Percentiles rank a stretch among this genome's conserved stretches.
phyloP scores from a whole-genome alignment of 371 early-diverging fungal genomes.

The Homolaphlyctis polyrhiza region DNA sequence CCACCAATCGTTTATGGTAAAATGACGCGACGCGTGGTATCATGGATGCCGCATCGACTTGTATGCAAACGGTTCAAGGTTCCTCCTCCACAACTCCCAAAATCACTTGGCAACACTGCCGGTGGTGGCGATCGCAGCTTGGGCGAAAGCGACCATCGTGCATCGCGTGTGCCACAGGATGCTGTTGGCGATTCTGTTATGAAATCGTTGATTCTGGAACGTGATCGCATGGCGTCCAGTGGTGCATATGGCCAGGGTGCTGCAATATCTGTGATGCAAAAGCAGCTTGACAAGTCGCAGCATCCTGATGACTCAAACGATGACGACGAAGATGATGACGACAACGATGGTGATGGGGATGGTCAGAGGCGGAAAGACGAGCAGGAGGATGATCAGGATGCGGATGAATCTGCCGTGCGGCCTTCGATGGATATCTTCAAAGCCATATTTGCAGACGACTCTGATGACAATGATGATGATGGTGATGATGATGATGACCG shows the following conservation, averaged over 20 bases:
- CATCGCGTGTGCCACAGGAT: background rate
- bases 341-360: conserved; percentile 19
- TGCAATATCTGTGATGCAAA: too few species aligned
- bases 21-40: conserved; percentile 57
- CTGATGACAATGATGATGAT: conserved; percentile 41
- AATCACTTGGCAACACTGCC: background rate
- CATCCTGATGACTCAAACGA: background rate
- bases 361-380: conserved; percentile 13
- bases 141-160: background rate
- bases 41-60: conserved; percentile 64
- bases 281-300: too few species aligned
- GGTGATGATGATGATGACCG: conserved; percentile 34
- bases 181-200: background rate
- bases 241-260: too few species aligned
- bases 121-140: background rate
- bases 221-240: too few species aligned
- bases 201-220: too few species aligned
- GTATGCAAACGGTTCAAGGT: conserved; percentile 83
- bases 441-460: conserved; percentile 74
- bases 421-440: conserved; percentile 85
- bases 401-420: conserved; percentile 49
- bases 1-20: conserved; percentile 30
- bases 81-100: conserved; percentile 67
- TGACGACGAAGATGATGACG: conserved; percentile 37
- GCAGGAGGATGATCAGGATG: conserved; percentile 43